Percentiles rank a stretch among this genome's conserved stretches.
Evolutionary conservation across 179 eudicot species (phyloP).

Genomic region (Kewa caespitosa): DNA sequence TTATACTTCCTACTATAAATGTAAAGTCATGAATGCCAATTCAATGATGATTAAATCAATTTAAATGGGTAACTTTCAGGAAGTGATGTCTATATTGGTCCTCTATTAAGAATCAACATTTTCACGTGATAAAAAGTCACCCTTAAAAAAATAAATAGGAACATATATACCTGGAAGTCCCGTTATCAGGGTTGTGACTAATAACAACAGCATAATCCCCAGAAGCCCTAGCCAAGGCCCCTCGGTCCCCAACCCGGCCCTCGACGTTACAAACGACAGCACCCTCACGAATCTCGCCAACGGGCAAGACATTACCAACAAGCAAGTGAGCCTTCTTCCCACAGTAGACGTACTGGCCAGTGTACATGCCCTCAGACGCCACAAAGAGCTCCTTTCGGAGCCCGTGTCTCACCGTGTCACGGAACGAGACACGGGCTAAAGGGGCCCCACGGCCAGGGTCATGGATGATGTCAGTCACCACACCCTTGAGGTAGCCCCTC

Average conservation of each 20-base stretch:
- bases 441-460: constrained; percentile 31
- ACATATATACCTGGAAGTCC: constrained; percentile 17
- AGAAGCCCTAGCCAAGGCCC: constrained; percentile 26
- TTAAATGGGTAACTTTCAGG: no score
- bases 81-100: no score
- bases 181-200: constrained; percentile 22
- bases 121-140: neutral
- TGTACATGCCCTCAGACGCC: constrained; percentile 26
- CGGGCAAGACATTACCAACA: constrained; percentile 23
- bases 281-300: constrained; percentile 18
- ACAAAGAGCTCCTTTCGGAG: constrained; percentile 25
- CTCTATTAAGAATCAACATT: no score
- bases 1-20: no score
- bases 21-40: no score
- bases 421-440: constrained; percentile 20
- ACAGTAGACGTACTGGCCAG: constrained; percentile 22
- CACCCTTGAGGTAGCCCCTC: constrained; percentile 27
- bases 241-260: constrained; percentile 22
- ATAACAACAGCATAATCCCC: constrained; percentile 28
- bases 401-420: constrained; percentile 15
- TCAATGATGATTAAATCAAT: no score
- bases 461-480: constrained; percentile 22
- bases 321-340: constrained; percentile 21
- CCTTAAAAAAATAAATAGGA: neutral
- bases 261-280: constrained; percentile 23